These are phyloP conservation scores for Glycine latifolia DNA, from an alignment of 306 rosid species.

Conservation along the genomic window DNA sequence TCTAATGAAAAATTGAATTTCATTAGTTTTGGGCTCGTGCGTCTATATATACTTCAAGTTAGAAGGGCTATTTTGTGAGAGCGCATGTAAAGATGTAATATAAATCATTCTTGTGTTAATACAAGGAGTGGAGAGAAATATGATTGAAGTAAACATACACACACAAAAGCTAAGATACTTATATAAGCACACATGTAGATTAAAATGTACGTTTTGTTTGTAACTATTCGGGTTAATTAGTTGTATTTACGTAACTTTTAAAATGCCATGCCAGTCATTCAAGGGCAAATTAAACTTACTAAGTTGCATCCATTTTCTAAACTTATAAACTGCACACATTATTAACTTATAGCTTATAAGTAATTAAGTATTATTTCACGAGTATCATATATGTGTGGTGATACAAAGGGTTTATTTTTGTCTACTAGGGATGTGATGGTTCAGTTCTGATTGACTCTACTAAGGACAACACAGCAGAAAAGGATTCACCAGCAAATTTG, in stretches of 20 bases:
- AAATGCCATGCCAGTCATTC: neutral
- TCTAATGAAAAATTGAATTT: neutral
- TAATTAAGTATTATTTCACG: no score
- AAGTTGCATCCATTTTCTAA: neutral
- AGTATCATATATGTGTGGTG: neutral
- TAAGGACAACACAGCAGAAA: slow-evolving; percentile 71
- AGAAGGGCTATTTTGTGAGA: neutral
- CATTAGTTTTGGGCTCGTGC: neutral
- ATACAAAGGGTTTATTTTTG: neutral
- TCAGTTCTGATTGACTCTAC: slow-evolving; percentile 81
- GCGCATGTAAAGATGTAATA: neutral
- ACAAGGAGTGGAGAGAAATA: neutral
- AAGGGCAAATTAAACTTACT: neutral
- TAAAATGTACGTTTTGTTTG: neutral
- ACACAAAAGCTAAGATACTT: neutral
- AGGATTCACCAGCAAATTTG: slow-evolving; percentile 87
- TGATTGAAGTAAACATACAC: neutral
- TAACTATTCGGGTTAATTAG: neutral
- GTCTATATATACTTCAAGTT: no score
- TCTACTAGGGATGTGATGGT: slow-evolving; percentile 80
- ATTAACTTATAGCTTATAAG: neutral
- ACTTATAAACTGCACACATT: neutral
- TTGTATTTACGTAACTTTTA: neutral
- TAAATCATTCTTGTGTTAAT: neutral
- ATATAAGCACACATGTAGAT: neutral